These are phyloP conservation scores for Cladophialophora yegresii DNA, from an alignment of 2,329 filamentous ascomycete genomes.

Conservation along the genomic window DNA sequence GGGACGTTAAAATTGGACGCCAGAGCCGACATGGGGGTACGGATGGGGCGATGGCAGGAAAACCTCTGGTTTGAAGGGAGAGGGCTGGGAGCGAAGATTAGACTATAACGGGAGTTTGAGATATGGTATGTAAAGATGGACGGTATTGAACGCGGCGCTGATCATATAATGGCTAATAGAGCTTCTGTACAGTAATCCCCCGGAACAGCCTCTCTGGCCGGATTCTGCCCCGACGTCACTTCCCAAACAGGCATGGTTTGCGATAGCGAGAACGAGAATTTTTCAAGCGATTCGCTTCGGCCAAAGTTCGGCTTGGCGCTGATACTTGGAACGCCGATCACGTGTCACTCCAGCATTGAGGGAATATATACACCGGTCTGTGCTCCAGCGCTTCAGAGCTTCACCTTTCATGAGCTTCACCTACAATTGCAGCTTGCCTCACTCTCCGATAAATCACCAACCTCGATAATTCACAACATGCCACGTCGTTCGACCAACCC, in stretches of 20 bases:
- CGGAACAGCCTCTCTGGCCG: background rate
- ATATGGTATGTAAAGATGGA: conserved; percentile 10
- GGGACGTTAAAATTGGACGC: conserved; percentile 78
- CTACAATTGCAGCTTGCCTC: background rate
- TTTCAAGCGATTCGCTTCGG: conserved; percentile 8
- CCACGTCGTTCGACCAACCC: background rate
- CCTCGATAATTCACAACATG: background rate
- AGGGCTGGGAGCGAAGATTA: conserved; percentile 69
- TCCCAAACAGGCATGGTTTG: background rate
- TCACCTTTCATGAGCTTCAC: background rate
- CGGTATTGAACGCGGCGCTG: background rate
- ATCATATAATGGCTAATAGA: background rate
- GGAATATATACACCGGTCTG: conserved; percentile 9
- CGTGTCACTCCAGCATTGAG: conserved; percentile 14
- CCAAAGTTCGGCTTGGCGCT: conserved; percentile 21
- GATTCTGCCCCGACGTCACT: background rate
- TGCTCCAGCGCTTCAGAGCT: background rate
- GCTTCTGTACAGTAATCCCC: background rate
- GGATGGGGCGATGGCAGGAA: conserved; percentile 74
- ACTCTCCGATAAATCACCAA: background rate
- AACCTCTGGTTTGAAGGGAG: conserved; percentile 68
- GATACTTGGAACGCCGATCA: conserved; percentile 25
- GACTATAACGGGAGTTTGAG: conserved; percentile 43
- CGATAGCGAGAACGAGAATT: conserved; percentile 5
- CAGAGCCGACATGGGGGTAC: conserved; percentile 71